These are phyloP conservation scores for Stenocarpella maydis DNA, from an alignment of 2,329 filamentous ascomycete species.

Conservation along the genomic window DNA sequence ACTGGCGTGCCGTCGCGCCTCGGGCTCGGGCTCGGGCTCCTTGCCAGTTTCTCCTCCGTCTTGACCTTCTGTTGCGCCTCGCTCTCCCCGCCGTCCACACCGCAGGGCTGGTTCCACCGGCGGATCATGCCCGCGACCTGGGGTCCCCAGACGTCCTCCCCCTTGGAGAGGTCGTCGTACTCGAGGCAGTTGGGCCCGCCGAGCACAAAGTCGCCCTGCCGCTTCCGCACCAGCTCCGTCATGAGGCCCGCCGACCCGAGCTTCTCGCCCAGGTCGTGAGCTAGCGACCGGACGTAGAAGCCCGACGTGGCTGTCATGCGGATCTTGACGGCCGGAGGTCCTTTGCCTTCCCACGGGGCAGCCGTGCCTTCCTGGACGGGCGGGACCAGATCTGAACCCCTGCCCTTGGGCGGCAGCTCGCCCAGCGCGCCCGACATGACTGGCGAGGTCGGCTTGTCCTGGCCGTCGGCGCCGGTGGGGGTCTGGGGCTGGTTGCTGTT, in stretches of 20 bases:
- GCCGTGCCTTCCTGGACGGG: conserved; percentile 56
- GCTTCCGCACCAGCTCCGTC: conserved; percentile 80
- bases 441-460: conserved; percentile 42
- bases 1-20: conserved; percentile 15
- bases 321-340: conserved; percentile 80
- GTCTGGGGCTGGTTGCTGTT: conserved; percentile 41
- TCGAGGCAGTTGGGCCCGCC: conserved; percentile 77
- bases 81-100: conserved; percentile 36
- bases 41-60: conserved; percentile 29
- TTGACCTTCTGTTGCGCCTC: conserved; percentile 34
- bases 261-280: conserved; percentile 87
- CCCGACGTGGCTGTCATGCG: conserved; percentile 94
- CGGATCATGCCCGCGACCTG: conserved; percentile 68
- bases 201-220: conserved; percentile 83
- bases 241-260: conserved; percentile 85
- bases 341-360: conserved; percentile 66
- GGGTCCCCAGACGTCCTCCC: conserved; percentile 84
- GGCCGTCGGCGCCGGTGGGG: conserved; percentile 35
- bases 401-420: conserved; percentile 53
- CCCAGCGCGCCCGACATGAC: conserved; percentile 68
- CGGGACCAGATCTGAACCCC: conserved; percentile 63
- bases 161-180: conserved; percentile 77
- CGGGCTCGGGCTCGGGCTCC: conserved; percentile 18
- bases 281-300: conserved; percentile 95
- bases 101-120: conserved; percentile 41